Percentiles rank a stretch among this genome's conserved stretches.
phyloP scores from a whole-genome alignment of 2,329 filamentous ascomycete species.

The Aschersonia sp. region DNA sequence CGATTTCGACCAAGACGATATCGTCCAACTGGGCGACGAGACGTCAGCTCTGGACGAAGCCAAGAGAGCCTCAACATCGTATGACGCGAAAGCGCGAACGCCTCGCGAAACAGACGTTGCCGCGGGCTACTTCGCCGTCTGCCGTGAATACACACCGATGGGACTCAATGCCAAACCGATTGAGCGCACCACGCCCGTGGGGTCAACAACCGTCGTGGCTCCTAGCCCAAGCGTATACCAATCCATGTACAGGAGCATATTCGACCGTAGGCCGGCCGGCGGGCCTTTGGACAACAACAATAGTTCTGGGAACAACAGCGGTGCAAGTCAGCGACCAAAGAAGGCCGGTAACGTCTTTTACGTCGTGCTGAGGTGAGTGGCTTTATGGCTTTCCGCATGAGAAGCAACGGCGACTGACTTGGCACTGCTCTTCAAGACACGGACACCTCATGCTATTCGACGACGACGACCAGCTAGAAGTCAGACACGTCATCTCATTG shows the following conservation, averaged over 20 bases:
- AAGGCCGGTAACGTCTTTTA: conserved; percentile 82
- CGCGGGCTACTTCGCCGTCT: conserved; percentile 90
- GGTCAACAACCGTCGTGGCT: conserved; percentile 56
- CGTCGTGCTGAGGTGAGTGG: conserved; percentile 64
- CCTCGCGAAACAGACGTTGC: conserved; percentile 60
- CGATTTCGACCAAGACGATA: conserved; percentile 17
- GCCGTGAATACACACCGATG: conserved; percentile 80
- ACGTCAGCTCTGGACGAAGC: conserved; percentile 46
- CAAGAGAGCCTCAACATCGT: conserved; percentile 36
- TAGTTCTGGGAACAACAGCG: conserved; percentile 24
- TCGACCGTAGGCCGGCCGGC: conserved; percentile 55
- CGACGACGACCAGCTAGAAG: conserved; percentile 86
- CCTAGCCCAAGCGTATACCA: conserved; percentile 94
- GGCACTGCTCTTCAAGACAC: conserved; percentile 41
- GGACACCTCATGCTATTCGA: conserved; percentile 97
- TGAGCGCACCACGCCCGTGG: conserved; percentile 69
- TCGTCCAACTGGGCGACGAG: conserved; percentile 51
- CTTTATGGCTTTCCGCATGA: not conserved
- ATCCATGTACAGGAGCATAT: conserved; percentile 93
- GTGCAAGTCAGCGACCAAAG: conserved; percentile 38
- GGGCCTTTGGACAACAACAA: conserved; percentile 33
- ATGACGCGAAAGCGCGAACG: conserved; percentile 40
- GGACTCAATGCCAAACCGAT: conserved; percentile 88
- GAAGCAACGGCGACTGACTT: not conserved
- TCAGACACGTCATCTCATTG: conserved; percentile 88